Evolutionary conservation across 805 yeast species (phyloP), one percentile per base, ranked within the genome.

Genomic region (Kluyveromyces siamensis): DNA sequence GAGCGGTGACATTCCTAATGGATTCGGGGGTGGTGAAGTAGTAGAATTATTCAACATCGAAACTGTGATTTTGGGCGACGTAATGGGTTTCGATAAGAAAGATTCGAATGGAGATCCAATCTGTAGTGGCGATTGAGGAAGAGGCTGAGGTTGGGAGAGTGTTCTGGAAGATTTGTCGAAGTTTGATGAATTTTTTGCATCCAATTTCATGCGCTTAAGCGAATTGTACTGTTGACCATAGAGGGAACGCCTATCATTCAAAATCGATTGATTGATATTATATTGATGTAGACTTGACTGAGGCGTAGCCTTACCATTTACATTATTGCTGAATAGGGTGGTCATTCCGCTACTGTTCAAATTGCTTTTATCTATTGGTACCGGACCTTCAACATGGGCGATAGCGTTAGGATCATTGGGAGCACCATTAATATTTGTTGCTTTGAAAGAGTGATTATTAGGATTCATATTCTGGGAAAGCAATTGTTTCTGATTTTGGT

Each of bases 21-120:
- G 21, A 16, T 43, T 36, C 17, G 39, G 25, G 10, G 38, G 49
- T 8, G 53, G 41, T 8, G 50, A 42, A 21, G 47, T 36, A 18
- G 48, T 43, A 9, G 39, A 45, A 36, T 48, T 46, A 35, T 39
- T 45, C 19, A 48, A 33, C 42, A 50, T 41, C 4, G 53, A 44
- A 8, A 50, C 41, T 7, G 54, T 44, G 6, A 53, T 46, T 37
- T 56, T 52, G 1, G 60, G 59, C 33, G 60, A 61, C 11, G 56
- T 52, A 2, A 57, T 50, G 1, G 65, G 53, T 40, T 55, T 59
- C 5, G 62, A 53, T 36, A 65, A 49, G n/a, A 65, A 49, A 1
- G 66, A 56, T 46, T 65, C 66, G 18, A 65, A 46, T 1, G 68
- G 66, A 9, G 67, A 43, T 3, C 44, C 44, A 25, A 41, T 41